A percentile compares a stretch with the other conserved stretches of the same genome.
Evolutionary conservation across 768 basidiomycete genomes (phyloP).

Genomic region (Suillus hirtellus): DNA sequence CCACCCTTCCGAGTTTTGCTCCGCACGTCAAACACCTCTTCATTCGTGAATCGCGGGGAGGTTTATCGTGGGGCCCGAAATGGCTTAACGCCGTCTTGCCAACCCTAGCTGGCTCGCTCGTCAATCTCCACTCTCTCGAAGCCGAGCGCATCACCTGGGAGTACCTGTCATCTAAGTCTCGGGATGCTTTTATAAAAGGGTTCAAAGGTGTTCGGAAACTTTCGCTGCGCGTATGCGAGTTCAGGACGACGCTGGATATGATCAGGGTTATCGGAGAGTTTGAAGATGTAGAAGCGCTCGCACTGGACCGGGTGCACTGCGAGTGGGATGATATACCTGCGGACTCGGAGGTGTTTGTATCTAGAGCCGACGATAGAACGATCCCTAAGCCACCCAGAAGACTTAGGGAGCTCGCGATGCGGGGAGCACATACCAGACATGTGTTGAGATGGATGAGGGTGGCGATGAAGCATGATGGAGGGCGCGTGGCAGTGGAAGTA

Average conservation of each 20-base stretch:
- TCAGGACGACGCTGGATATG: slow-evolving; percentile 29
- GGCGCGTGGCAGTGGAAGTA: slow-evolving; percentile 1
- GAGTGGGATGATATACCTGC: slow-evolving; percentile 4
- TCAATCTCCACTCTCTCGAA: slow-evolving; percentile 25
- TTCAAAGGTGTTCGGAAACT: slow-evolving; percentile 26
- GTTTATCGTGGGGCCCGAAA: slow-evolving; percentile 32
- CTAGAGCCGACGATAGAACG: slow-evolving; percentile 3
- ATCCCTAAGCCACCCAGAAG: slow-evolving; percentile 20
- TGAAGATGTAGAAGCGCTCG: slow-evolving; percentile 26
- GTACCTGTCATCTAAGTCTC: slow-evolving; percentile 30
- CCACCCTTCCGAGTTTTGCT: slow-evolving; percentile 54
- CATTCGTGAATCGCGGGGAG: slow-evolving; percentile 31
- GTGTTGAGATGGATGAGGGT: slow-evolving; percentile 32
- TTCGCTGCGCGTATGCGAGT: slow-evolving; percentile 25
- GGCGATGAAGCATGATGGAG: slow-evolving; percentile 16
- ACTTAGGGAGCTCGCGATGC: slow-evolving; percentile 29
- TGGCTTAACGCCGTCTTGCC: slow-evolving; percentile 34
- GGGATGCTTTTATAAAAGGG: slow-evolving; percentile 23
- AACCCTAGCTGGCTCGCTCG: slow-evolving; percentile 22
- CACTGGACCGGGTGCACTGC: slow-evolving; percentile 31
- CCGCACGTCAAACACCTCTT: slow-evolving; percentile 46
- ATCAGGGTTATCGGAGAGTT: slow-evolving; percentile 30
- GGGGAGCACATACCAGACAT: slow-evolving; percentile 23
- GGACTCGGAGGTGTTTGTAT: neutral
- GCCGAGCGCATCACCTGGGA: slow-evolving; percentile 35